A percentile compares a stretch with the other conserved stretches of the same genome.
These are phyloP conservation scores for Blastobotrys muscicola DNA, from an alignment of 805 yeast genomes.

Conservation along the genomic window DNA sequence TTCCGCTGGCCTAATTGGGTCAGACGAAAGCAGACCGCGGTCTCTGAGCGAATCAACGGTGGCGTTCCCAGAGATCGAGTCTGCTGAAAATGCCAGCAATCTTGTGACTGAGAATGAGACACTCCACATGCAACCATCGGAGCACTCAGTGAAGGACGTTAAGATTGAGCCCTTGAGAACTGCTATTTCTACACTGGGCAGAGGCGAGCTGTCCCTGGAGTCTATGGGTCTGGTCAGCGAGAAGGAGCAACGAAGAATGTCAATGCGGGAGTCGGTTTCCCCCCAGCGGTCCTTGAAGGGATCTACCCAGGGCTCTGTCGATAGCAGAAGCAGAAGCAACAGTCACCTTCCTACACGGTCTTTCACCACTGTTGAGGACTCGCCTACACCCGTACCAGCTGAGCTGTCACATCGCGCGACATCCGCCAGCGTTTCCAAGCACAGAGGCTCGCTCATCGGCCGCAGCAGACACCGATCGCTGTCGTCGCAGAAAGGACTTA, in stretches of 20 bases:
- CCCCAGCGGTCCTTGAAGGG: not conserved
- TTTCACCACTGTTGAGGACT: too few relatives aligned
- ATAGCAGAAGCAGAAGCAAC: too few relatives aligned
- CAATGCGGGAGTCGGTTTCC: not conserved
- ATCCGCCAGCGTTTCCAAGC: too few relatives aligned
- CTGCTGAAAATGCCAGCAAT: too few relatives aligned
- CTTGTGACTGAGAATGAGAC: not conserved
- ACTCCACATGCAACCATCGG: not conserved
- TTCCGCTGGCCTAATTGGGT: not conserved
- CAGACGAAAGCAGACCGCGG: constrained; percentile 3
- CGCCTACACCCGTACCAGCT: too few relatives aligned
- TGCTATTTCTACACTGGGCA: constrained; percentile 24
- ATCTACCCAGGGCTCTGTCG: not conserved
- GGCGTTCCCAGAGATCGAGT: too few relatives aligned
- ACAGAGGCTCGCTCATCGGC: too few relatives aligned
- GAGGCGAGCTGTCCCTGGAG: constrained; percentile 26
- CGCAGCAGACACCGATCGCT: too few relatives aligned
- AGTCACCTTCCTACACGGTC: too few relatives aligned
- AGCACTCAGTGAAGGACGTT: constrained; percentile 9
- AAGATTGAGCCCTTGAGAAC: constrained; percentile 16
- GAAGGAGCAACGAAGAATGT: not conserved
- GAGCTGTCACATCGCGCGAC: too few relatives aligned
- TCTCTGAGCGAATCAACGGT: not conserved
- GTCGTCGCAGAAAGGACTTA: too few relatives aligned
- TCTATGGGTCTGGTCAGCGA: constrained; percentile 14